These are phyloP conservation scores for Lyophyllum shimeji DNA, from an alignment of 768 basidiomycete genomes.

Conservation along the genomic window DNA sequence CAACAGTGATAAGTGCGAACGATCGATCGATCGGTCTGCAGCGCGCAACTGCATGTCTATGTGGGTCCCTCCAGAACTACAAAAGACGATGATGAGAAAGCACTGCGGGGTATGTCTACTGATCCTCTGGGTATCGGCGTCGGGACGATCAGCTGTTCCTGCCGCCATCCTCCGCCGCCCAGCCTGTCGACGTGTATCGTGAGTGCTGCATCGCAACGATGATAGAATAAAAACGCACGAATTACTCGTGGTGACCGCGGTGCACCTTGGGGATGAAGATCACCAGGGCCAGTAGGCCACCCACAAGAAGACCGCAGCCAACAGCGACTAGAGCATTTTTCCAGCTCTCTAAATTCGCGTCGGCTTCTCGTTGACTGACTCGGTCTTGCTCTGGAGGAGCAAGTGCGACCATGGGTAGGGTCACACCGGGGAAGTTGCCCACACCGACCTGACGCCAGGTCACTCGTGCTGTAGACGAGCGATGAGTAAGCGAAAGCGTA, in stretches of 20 bases:
- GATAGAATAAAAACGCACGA: not conserved
- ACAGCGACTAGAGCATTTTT: not conserved
- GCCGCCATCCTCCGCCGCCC: not conserved
- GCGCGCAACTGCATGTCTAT: not conserved
- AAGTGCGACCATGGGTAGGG: not conserved
- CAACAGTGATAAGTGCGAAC: not conserved
- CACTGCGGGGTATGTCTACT: not conserved
- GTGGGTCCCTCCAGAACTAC: not conserved
- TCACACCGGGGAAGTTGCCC: not conserved
- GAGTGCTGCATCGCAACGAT: not conserved
- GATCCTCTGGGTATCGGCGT: not conserved
- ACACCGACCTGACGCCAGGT: not conserved
- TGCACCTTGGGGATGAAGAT: conserved; percentile 5
- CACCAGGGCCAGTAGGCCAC: not conserved
- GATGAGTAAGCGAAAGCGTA: not conserved
- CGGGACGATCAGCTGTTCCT: not conserved
- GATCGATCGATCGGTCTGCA: not conserved
- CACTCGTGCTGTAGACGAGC: not conserved
- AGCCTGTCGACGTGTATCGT: not conserved
- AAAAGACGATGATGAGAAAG: not conserved
- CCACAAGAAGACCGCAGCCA: not conserved
- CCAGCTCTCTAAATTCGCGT: not conserved
- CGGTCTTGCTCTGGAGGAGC: not conserved
- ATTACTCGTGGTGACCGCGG: not conserved
- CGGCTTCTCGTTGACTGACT: not conserved